These are phyloP conservation scores for Pezicula rhizophila DNA, from an alignment of 2,329 filamentous ascomycete genomes.

Conservation along the genomic window DNA sequence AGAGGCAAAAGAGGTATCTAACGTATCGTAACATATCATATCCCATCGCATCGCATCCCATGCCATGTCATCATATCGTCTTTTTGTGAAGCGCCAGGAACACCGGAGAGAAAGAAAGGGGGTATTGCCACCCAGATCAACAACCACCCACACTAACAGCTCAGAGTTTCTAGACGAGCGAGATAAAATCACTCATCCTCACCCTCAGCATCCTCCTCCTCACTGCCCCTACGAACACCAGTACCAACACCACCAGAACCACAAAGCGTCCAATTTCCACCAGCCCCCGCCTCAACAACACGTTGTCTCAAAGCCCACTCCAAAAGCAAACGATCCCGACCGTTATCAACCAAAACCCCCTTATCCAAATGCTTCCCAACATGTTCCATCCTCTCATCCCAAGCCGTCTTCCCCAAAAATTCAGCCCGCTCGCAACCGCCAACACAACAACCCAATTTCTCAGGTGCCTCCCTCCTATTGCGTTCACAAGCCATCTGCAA, in stretches of 20 bases:
- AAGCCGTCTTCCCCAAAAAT: constrained; percentile 59
- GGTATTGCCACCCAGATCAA: no score
- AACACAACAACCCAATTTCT: constrained; percentile 54
- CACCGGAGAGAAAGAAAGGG: no score
- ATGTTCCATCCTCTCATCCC: constrained; percentile 85
- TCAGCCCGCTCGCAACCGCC: constrained; percentile 43
- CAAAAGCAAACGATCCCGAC: constrained; percentile 14
- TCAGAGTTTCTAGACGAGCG: no score
- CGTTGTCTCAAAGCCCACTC: constrained; percentile 14
- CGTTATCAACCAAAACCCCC: constrained; percentile 25
- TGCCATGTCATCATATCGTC: no score
- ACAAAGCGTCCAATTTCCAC: constrained; percentile 2
- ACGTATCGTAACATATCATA: no score
- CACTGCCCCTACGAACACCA: neutral
- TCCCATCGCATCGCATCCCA: no score
- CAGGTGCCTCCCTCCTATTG: constrained; percentile 56
- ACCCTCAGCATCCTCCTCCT: constrained; percentile 17
- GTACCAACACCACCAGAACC: neutral
- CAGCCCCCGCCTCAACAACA: constrained; percentile 12
- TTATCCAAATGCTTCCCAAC: constrained; percentile 73
- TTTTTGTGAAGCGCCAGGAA: no score
- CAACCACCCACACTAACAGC: no score
- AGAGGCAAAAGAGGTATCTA: no score
- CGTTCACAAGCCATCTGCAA: constrained; percentile 55
- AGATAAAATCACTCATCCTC: constrained; percentile 6